Percentiles rank a stretch among this genome's conserved stretches.
phyloP scores from a whole-genome alignment of 306 rosid genomes.

The Comarum palustre region DNA sequence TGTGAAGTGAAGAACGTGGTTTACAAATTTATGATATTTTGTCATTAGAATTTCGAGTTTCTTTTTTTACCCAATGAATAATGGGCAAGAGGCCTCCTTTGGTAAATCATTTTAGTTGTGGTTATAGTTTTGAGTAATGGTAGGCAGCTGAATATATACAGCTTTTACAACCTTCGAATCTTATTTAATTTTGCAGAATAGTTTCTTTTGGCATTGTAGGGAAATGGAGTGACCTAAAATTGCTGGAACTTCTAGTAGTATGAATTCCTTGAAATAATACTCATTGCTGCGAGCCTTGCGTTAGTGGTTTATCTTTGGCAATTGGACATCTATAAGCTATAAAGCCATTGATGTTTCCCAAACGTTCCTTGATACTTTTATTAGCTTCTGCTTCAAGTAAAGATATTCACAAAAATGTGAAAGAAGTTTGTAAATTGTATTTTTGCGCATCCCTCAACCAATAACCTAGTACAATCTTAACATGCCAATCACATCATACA shows the following conservation, averaged over 20 bases:
- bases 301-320: not conserved
- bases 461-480: conserved; percentile 14
- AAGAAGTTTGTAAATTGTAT: not conserved
- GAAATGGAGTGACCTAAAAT: conserved; percentile 24
- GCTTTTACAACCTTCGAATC: conserved; percentile 29
- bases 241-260: not conserved
- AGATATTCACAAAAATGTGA: not conserved
- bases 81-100: conserved; percentile 36
- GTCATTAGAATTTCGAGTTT: conserved; percentile 26
- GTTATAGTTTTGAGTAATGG: conserved; percentile 36
- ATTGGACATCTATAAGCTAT: not conserved
- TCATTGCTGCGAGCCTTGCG: not conserved
- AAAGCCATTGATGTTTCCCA: not conserved
- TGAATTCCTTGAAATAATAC: not conserved
- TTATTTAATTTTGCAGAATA: conserved; percentile 30
- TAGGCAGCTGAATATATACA: conserved; percentile 33
- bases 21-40: conserved; percentile 27
- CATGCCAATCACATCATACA: conserved; percentile 35
- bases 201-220: conserved; percentile 19
- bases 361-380: not conserved
- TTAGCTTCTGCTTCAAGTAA: not conserved
- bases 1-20: conserved; percentile 35
- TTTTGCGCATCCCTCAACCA: not conserved
- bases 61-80: conserved; percentile 25
- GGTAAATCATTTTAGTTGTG: conserved; percentile 33